Base-by-base conservation (phyloP, 1,284 basidiomycete species). In the Rhodotorula sp. region DNA sequence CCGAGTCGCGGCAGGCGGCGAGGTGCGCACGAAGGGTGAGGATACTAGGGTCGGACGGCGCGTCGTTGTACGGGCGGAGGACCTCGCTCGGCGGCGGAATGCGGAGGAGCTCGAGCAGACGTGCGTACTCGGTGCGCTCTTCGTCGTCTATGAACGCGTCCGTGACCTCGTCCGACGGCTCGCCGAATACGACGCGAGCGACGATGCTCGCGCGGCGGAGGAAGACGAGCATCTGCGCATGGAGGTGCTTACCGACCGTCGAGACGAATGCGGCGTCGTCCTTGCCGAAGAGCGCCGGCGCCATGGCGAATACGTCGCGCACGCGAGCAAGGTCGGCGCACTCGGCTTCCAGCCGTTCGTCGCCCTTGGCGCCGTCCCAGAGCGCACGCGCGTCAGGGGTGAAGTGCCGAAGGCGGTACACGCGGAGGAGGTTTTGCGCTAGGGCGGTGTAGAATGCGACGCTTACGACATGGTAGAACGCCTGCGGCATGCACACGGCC, bases 391-490 rank as follows among this genome's bases (percentile, higher is more conserved):
- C 13, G 29, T 9, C 15, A 5, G 32, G 32, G 17, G 48, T 41
- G 44, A 48, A 36, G 37, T 60, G 64, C 15, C 59, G 55, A 0
- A 48, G 10, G 25, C 51, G 53, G 36, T 58, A 65, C 66, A 96
- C 83, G 0, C 90, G 91, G 58, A 97, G 87, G 77, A 92, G 90
- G 1, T 89, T 89, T 13, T 93, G 88, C 0, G 92, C 90, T 39
- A 97, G 85, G 77, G 90, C 90, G 13, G 92, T 91, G 79, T 95
- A 95, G 82, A 94, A 97, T 5, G 90, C 87, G 77, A 96, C 85
- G 58, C 91, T 85, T 39, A 93, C 86, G 61, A 95, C 89, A 76
- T 95, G 89, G 44, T 89, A 88, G 46, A 97, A 86, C 79, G 93
- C 90, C 70, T 94, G 91, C 0, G 93, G 94, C 0, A 90, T 89